A percentile compares a stretch with the other conserved stretches of the same genome.
Conservation (phyloP, 371 early-diverging fungal species). For the Rhizopus arrhizus region DNA sequence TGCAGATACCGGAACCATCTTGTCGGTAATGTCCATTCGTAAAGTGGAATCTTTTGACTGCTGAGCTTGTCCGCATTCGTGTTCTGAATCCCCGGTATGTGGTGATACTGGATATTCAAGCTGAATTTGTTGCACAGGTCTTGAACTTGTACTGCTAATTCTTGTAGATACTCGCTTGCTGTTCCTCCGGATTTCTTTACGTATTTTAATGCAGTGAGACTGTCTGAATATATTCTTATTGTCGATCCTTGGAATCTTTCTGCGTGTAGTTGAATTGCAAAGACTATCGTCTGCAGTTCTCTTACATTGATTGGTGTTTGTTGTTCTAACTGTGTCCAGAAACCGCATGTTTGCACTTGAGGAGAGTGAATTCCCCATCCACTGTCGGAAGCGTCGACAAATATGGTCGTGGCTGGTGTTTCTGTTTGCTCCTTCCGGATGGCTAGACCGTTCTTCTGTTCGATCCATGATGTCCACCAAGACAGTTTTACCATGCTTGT, state of each 20-base stretch:
- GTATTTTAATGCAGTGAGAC: slow-evolving; percentile 22
- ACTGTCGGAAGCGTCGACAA: slow-evolving; percentile 14
- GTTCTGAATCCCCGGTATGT: slow-evolving; percentile 19
- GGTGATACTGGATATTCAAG: slow-evolving; percentile 18
- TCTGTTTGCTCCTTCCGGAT: not conserved
- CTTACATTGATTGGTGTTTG: slow-evolving; percentile 25
- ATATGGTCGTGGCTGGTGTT: slow-evolving; percentile 8
- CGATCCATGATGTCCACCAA: not conserved
- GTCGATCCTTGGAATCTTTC: slow-evolving; percentile 8
- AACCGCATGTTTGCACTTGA: slow-evolving; percentile 3
- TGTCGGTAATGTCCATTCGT: slow-evolving; percentile 17
- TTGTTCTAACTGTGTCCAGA: slow-evolving; percentile 22
- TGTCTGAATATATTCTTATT: slow-evolving; percentile 18
- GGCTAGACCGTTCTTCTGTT: slow-evolving; percentile 13
- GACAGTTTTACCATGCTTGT: not conserved
- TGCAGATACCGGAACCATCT: slow-evolving; percentile 7
- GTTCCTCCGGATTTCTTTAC: slow-evolving; percentile 23
- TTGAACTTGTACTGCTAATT: slow-evolving; percentile 20
- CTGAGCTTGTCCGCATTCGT: slow-evolving; percentile 15
- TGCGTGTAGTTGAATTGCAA: slow-evolving; percentile 21
- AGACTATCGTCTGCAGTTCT: slow-evolving; percentile 24
- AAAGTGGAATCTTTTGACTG: slow-evolving; percentile 13
- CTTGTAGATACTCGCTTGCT: slow-evolving; percentile 12
- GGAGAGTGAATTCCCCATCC: slow-evolving; percentile 18
- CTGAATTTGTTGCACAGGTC: slow-evolving; percentile 18